phyloP scores from a whole-genome alignment of 768 basidiomycete species.

The Trametes cubensis region DNA sequence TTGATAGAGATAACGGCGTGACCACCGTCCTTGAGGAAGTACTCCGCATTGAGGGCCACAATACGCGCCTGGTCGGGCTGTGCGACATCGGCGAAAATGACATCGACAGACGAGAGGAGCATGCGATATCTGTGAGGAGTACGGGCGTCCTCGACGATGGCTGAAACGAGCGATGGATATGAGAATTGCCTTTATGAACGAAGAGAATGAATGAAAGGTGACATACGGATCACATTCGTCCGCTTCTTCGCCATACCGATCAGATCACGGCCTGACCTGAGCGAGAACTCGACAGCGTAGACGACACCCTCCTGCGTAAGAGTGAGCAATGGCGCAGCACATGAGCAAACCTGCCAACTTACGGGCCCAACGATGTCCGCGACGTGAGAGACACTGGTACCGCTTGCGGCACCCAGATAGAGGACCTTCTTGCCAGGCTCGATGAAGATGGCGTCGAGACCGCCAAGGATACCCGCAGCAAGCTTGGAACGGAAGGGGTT shows the following conservation, averaged over 20 bases:
- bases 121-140: constrained; percentile 97
- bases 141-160: constrained; percentile 97
- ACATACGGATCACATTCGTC: constrained; percentile 96
- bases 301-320: constrained; percentile 82
- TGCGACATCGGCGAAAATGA: constrained; percentile 97
- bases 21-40: constrained; percentile 94
- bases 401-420: constrained; percentile 97
- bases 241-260: constrained; percentile 99
- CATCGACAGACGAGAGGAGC: constrained; percentile 93
- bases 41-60: constrained; percentile 88
- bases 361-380: constrained; percentile 98
- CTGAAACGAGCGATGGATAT: constrained; percentile 40
- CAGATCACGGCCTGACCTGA: constrained; percentile 93
- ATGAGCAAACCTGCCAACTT: constrained; percentile 35
- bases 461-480: constrained; percentile 95
- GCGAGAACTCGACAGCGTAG: constrained; percentile 98
- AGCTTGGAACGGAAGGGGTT: constrained; percentile 98
- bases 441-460: constrained; percentile 92
- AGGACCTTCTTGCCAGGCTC: constrained; percentile 93
- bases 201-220: not conserved
- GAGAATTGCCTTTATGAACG: not conserved
- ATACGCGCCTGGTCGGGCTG: constrained; percentile 99
- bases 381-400: constrained; percentile 98
- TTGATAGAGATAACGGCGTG: constrained; percentile 97
- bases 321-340: constrained; percentile 1